Base-by-base conservation (phyloP, 129 eudicot genomes). In the Scalesia atractyloides region DNA sequence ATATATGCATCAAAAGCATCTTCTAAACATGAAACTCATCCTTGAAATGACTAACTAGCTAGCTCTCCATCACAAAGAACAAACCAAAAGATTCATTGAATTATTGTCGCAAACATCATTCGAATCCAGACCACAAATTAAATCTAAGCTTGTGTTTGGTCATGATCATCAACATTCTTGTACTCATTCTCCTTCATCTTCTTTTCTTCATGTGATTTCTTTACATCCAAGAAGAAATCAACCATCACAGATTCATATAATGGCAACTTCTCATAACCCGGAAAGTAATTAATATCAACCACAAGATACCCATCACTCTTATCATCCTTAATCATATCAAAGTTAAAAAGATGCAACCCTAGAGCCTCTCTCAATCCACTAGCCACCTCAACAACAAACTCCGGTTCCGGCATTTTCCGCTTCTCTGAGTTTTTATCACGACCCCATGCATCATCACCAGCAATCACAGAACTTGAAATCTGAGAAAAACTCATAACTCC, bases 181-280 rank as follows among this genome's bases (percentile, higher is more conserved):
- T 61, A 30, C 18, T 37, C 9, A 17, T 61, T 30, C 20, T 24
- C n/a, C 17, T 11, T 15, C 59, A 3, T 47, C 71, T 14, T 61
- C 65, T 77, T 34, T 20, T 22, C 33, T 0, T 77, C 65, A 47
- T 70, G 73, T 30, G 65, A 52, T 64, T 71, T 66, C 82, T 64
- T 64, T 8, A 78, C 4, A 13, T 64, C 53, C 73, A 78, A 63
- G 36, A 91, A 85, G 73, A 87, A 87, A 41, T 87, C 88, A 0
- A 84, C 73, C 82, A 91, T 58, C 10, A 87, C 83, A 11, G 44
- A 50, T 66, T 91, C 91, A 73, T 80, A 87, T n/a, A 33, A 2
- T 0, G 89, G 88, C 80, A 91, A 76, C 60, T 87, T 91, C 33
- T 89, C 95, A 36, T 87, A 91, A 14, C 95, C 95, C 15, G 97